phyloP scores from a whole-genome alignment of 352 stramenopile genomes.

The Globisporangium nodosum region DNA sequence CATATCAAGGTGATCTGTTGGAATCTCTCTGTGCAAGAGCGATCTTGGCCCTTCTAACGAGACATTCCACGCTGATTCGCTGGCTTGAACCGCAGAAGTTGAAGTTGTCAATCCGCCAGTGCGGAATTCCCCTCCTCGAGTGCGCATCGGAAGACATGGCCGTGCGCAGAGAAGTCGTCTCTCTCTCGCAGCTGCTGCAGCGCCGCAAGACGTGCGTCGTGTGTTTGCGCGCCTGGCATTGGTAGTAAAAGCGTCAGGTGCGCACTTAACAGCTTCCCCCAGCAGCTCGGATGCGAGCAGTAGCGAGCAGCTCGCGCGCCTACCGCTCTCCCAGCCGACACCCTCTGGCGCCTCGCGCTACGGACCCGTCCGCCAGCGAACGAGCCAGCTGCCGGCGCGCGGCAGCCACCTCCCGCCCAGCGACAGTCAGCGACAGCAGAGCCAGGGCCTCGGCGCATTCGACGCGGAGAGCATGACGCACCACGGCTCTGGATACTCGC shows the following conservation, averaged over 20 bases:
- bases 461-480: conserved; percentile 2
- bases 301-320: neutral
- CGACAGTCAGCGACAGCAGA: neutral
- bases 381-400: conserved; percentile 6
- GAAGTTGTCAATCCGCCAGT: conserved; percentile 4
- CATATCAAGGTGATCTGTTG: too few relatives aligned
- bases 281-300: conserved; percentile 2
- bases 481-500: conserved; percentile 1
- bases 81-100: conserved; percentile 3
- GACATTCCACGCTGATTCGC: conserved; percentile 10
- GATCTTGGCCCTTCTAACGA: conserved; percentile 2
- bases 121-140: conserved; percentile 6
- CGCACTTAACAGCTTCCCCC: neutral
- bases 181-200: conserved; percentile 66
- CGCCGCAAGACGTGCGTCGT: conserved; percentile 31
- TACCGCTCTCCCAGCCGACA: conserved; percentile 7
- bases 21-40: conserved; percentile 11
- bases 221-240: conserved; percentile 5
- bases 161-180: conserved; percentile 60
- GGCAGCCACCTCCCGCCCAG: neutral
- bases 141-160: conserved; percentile 26
- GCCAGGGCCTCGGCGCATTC: conserved; percentile 5
- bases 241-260: neutral
- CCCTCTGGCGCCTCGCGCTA: conserved; percentile 7
- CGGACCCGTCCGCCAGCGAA: conserved; percentile 7